phyloP scores from a whole-genome alignment of 805 yeast genomes.

The Middelhovenomyces tepae region DNA sequence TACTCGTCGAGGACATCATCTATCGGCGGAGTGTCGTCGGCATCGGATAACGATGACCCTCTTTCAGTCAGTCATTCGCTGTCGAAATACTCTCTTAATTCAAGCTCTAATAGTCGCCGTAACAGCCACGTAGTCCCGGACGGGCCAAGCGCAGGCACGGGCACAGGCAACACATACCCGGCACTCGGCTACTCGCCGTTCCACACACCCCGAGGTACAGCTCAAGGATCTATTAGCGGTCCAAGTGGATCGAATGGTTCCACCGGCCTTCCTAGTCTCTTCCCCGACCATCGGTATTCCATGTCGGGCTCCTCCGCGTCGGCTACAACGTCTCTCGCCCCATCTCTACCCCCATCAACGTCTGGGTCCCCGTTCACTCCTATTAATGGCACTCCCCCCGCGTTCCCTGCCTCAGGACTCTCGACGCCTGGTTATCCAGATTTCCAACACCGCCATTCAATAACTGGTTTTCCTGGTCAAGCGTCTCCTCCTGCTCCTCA shows the following conservation, averaged over 20 bases:
- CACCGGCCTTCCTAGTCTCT: not conserved
- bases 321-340: too few relatives aligned
- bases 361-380: slow-evolving; percentile 2
- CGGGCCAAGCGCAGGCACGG: slow-evolving; percentile 2
- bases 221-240: slow-evolving; percentile 3
- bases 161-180: slow-evolving; percentile 4
- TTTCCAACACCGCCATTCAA: slow-evolving; percentile 6
- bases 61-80: slow-evolving; percentile 16
- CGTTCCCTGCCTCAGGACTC: slow-evolving; percentile 4
- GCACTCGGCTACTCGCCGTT: slow-evolving; percentile 6
- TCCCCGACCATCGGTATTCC: not conserved
- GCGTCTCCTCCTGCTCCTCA: slow-evolving; percentile 5
- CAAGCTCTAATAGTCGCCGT: slow-evolving; percentile 16
- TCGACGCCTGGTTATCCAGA: slow-evolving; percentile 1
- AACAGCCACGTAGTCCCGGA: slow-evolving; percentile 13
- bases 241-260: not conserved
- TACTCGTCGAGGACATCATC: slow-evolving; percentile 18
- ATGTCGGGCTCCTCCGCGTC: not conserved
- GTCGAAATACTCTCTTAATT: slow-evolving; percentile 18
- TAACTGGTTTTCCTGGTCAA: slow-evolving; percentile 10
- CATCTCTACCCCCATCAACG: not conserved
- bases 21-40: slow-evolving; percentile 20
- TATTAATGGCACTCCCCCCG: slow-evolving; percentile 1
- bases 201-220: slow-evolving; percentile 5
- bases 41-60: slow-evolving; percentile 22